These are phyloP conservation scores for Primulina tabacum DNA, from an alignment of 257 asterid genomes.

Conservation along the genomic window DNA sequence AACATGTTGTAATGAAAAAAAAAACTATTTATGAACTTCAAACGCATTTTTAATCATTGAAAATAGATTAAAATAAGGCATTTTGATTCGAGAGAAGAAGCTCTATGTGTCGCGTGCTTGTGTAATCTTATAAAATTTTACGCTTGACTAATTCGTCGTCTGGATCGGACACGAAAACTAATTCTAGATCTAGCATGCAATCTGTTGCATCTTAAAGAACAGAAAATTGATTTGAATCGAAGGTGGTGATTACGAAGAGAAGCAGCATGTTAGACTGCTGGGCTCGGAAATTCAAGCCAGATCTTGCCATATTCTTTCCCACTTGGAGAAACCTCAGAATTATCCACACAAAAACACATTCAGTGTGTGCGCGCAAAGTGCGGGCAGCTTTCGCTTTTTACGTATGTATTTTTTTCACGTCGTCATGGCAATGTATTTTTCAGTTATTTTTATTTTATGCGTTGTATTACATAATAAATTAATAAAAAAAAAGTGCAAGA, in stretches of 20 bases:
- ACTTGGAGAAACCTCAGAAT: slow-evolving; percentile 23
- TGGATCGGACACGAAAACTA: neutral
- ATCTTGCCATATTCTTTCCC: slow-evolving; percentile 27
- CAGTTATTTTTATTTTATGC: too few relatives aligned
- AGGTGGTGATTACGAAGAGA: neutral
- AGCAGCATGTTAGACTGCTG: neutral
- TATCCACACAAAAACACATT: slow-evolving; percentile 9
- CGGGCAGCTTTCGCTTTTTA: slow-evolving; percentile 38
- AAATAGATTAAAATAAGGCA: too few relatives aligned
- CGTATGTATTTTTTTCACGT: neutral
- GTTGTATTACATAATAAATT: neutral
- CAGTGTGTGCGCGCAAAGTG: slow-evolving; percentile 3
- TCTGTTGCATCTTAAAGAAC: too few relatives aligned
- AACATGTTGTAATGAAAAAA: too few relatives aligned
- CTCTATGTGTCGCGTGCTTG: too few relatives aligned
- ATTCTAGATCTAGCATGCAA: too few relatives aligned
- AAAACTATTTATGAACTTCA: too few relatives aligned
- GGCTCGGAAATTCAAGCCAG: slow-evolving; percentile 43
- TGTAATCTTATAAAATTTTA: too few relatives aligned
- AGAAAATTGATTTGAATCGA: too few relatives aligned
- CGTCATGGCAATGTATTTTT: neutral
- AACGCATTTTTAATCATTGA: too few relatives aligned
- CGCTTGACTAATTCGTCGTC: too few relatives aligned
- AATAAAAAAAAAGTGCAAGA: slow-evolving; percentile 21
- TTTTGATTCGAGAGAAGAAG: neutral